phyloP scores from a whole-genome alignment of 1,284 basidiomycete species.

The Boletellus deceptivus region DNA sequence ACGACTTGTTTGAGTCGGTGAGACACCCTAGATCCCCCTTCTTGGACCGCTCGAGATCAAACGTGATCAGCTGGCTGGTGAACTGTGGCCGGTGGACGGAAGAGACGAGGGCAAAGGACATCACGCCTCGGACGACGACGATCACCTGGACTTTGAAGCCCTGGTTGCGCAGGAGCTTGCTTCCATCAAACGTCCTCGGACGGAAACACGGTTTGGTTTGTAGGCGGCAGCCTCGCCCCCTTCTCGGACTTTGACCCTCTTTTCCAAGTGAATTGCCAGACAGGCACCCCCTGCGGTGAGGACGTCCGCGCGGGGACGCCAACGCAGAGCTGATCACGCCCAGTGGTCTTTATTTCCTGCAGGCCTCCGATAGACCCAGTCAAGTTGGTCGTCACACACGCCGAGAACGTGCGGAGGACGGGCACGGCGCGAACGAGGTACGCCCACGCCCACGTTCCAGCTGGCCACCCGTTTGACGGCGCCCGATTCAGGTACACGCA shows the following conservation, averaged over 20 bases:
- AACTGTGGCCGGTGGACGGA: conserved; percentile 59
- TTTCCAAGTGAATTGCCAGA: conserved; percentile 63
- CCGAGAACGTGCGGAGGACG: conserved; percentile 59
- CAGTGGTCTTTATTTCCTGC: conserved; percentile 79
- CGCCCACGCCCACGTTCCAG: conserved; percentile 9
- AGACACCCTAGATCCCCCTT: conserved; percentile 4
- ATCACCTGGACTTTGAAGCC: conserved; percentile 57
- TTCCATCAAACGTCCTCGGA: conserved; percentile 62
- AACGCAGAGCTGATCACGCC: conserved; percentile 2
- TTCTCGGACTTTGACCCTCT: background rate
- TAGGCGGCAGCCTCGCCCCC: background rate
- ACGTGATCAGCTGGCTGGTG: conserved; percentile 54
- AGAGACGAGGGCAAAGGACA: conserved; percentile 17
- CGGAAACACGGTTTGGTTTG: conserved; percentile 65
- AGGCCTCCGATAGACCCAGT: conserved; percentile 75
- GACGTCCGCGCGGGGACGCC: conserved; percentile 1
- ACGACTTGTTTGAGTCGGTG: conserved; percentile 75
- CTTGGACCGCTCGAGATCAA: conserved; percentile 8
- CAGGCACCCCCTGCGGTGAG: conserved; percentile 74
- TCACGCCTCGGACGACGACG: conserved; percentile 28
- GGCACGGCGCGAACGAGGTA: conserved; percentile 68
- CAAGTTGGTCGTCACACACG: conserved; percentile 61
- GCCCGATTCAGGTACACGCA: conserved; percentile 53
- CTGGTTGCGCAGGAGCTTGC: conserved; percentile 70
- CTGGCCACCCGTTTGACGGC: conserved; percentile 1